Evolutionary conservation across 345 rosid genomes (phyloP).

Genomic region (Syzygium oleosum): DNA sequence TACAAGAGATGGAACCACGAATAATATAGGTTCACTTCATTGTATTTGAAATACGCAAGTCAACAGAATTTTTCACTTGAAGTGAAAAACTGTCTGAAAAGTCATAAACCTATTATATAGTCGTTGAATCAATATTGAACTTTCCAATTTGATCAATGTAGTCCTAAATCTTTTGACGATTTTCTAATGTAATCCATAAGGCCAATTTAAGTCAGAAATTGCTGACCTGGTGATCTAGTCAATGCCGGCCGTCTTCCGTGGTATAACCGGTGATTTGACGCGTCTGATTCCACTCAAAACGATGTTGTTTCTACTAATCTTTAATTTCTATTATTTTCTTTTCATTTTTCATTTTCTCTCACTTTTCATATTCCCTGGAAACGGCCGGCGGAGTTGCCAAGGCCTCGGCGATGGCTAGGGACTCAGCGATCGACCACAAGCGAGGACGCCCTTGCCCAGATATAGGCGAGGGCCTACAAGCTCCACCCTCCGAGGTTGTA

Average conservation of each 20-base stretch:
- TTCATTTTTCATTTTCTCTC: background rate
- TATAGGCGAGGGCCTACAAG: background rate
- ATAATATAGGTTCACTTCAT: background rate
- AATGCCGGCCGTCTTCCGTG: rapidly evolving
- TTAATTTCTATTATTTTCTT: background rate
- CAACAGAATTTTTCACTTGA: background rate
- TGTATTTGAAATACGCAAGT: background rate
- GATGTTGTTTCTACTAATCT: rapidly evolving
- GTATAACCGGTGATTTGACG: background rate
- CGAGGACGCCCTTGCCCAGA: background rate
- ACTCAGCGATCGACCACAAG: background rate
- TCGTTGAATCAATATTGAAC: rapidly evolving
- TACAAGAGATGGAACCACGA: background rate
- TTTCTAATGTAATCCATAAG: no score
- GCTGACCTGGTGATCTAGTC: rapidly evolving
- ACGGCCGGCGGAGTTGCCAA: background rate
- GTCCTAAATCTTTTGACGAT: background rate
- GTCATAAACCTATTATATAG: rapidly evolving
- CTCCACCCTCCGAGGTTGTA: constrained; percentile 74
- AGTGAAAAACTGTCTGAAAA: background rate
- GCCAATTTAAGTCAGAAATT: background rate
- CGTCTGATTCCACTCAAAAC: background rate
- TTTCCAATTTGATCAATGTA: background rate
- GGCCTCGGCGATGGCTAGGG: background rate
- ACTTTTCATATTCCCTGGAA: background rate